Base-by-base conservation (phyloP, 805 yeast genomes). In the Saccharomycopsis schoenii region DNA sequence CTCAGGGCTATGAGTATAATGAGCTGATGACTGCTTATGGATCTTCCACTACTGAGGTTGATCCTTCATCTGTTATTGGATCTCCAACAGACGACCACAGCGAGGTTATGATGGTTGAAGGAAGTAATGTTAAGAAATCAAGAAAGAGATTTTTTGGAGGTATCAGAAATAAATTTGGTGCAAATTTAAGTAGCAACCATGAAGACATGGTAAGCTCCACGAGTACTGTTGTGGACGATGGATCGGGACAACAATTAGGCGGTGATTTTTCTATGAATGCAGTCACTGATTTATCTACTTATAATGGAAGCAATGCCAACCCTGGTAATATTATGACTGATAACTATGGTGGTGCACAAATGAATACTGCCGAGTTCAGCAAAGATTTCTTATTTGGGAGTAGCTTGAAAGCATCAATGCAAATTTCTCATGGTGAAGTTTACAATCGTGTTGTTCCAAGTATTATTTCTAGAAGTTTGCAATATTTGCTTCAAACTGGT, bases 381-480 rank as follows among this genome's bases (percentile, higher is more conserved):
- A 43, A 78, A 15, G 77, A 76, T 60, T 68, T 71, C 4, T 74
- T 88, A 0, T 89, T 89, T 74, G 94, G 92, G 0, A 75, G 83
- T n/a, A 81, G 85, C 0, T 66, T 90, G 34, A 74, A 72, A 1
- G 78, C 76, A 17, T 84, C 86, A 0, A 72, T 77, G 51, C 74
- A 76, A 19, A 67, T 84, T 37, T 85, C 92, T 1, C 75, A 80
- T 4, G 78, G 77, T 58, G 70, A 73, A 40, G 64, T 79, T 67
- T 69, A 74, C 61, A 78, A 80, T 21, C 77, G 75, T 40, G 71
- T 70, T 8, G 72, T 76, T 19, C 97, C 99, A 1, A 83, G 91
- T 50, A 84, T 93, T 8, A 82, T 89, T 17, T 87, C 75, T 67
- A 74, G 96, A 62, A 90, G 97, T 68, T 68, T 92, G 40, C 86